Evolutionary conservation across 2,329 filamentous ascomycete species (phyloP), one percentile per base, ranked within the genome.

Genomic region (Domatiomyces catenatus): DNA sequence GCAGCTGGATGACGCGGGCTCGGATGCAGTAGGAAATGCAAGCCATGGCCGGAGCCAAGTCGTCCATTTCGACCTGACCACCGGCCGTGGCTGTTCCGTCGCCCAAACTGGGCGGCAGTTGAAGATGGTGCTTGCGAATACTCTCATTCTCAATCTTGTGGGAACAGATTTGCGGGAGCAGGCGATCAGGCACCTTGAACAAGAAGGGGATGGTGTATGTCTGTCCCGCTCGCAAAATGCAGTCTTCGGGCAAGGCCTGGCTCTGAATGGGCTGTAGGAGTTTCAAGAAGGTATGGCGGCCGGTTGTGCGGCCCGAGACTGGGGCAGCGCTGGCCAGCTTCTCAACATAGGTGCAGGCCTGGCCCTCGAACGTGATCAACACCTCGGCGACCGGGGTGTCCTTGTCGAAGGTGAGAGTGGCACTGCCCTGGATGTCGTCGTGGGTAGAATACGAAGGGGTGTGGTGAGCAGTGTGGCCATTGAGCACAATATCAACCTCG

Each of bases 11-110:
- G 18, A 79, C 61, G 32, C 68, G 69, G 8, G 70, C 71, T 32
- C 71, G 69, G 51, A 83, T 67, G 1, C 67, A 69, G 58, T 83
- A 84, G 1, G 68, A 66, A 45, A 83, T 74, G 59, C 71, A 76
- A 32, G 71, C 68, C 79, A 83, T 82, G 7, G 78, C 72, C 0
- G 80, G 80, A 1, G 76, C 69, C 60, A 82, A 67, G 57, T 83
- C 80, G 59, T 83, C 78, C 42, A 77, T 67, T 17, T 76, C 61
- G 2, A 65, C 65, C 36, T 68, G 69, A 8, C 73, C 73, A 54
- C 72, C 69, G 20, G 69, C 70, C 45, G 71, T 68, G n/a, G 75
- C 62, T 58, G 73, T 72, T 7, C 72, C 66, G 51, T 81, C 79
- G 10, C 80, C 80, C 18, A 83, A 65, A 22, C 73, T 79, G 2